Base-by-base conservation (phyloP, 495 filamentous ascomycete species). In the Tuber aestivum region DNA sequence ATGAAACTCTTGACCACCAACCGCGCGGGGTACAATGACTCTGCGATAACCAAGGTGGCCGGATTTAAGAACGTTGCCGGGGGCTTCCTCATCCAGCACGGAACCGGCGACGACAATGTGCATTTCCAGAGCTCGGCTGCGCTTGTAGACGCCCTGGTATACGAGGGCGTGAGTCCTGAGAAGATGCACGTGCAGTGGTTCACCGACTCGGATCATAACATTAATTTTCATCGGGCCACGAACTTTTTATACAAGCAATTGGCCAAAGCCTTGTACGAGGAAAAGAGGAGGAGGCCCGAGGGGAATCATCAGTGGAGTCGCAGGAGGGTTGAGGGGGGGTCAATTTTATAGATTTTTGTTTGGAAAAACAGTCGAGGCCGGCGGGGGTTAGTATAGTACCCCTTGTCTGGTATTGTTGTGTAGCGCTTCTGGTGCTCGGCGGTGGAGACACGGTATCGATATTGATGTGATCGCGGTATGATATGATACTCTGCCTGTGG, bases 101-200 rank as follows among this genome's bases (percentile, higher is more conserved):
- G 88, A 14, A 87, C 86, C 0, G 87, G 87, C 1, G 89, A 90
- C 73, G 89, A 90, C 78, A 90, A 90, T 70, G 88, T 89, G 20
- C 88, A 90, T 75, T 89, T 88, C 73, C 87, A 89, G 82, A 86
- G 90, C 74, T 79, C 84, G 7, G 88, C 87, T 0, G 88, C 83
- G 27, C 79, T 90, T 37, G 82, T 87, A 0, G 88, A 90, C 78
- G 78, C 87, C 5, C 80, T 90, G 1, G 85, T 88, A 70, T 83
- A 83, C 1, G 86, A 79, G 1, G 84, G 85, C 0, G 86, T 90
- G 3, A 84, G 83, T 5, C 87, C 88, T 32, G 38, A 40, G 38
- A 40, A 40, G 38, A 40, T 40, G 38, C 38, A 40, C 7, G 38
- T 40, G 38, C 38, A 85, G 69, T 86, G 82, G 71, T 89, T 89